Evolutionary conservation across 305 asterid species (phyloP), one percentile per base, ranked within the genome.

Genomic region (Fraxinus latifolia): DNA sequence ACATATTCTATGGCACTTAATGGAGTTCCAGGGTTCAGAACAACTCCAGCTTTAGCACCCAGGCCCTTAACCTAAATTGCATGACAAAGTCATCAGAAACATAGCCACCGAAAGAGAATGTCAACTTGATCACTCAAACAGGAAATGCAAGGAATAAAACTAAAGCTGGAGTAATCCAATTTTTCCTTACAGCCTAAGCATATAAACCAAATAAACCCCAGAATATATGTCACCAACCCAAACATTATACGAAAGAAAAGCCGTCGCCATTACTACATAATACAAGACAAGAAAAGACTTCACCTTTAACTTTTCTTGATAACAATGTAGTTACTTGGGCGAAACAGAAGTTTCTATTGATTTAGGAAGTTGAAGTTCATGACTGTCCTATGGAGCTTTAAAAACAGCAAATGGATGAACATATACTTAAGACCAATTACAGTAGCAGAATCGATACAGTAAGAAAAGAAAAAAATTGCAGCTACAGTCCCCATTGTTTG

Each of bases 1-100:
- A 96, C 91, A 89, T 93, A 96, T 82, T 95, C 99, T 78, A 96
- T 95, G 84, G 95, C 85, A 60, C 79, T 87, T 90, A 96, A 86
- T 73, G 99, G 91, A 78, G 99, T 95, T 80, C 83, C 98, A 74
- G 99, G 99, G 90, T 96, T 96, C 88, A 96, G 91, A 80, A 96
- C 99, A 65, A 96, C 99, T 88, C 99, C 99, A 83, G 98, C 99
- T 90, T 96, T 96, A 77, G 99, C 99, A 79, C 99, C 98, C 85
- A 96, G 83, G 86, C 89, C 83, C 89, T 95, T 95, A 79, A 96
- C 86, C 99, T 96, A 89, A 81, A 80, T 58, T 82, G 29, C 27
- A 27, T 29, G 74, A 68, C 74, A 14, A 62, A 79, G 31, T 7
- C 55, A 83, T 58, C 21, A 76, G 7, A 60, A 79, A 58, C 47